Base-by-base conservation (phyloP, 2,329 filamentous ascomycete species). In the Clarireedia hainanense region DNA sequence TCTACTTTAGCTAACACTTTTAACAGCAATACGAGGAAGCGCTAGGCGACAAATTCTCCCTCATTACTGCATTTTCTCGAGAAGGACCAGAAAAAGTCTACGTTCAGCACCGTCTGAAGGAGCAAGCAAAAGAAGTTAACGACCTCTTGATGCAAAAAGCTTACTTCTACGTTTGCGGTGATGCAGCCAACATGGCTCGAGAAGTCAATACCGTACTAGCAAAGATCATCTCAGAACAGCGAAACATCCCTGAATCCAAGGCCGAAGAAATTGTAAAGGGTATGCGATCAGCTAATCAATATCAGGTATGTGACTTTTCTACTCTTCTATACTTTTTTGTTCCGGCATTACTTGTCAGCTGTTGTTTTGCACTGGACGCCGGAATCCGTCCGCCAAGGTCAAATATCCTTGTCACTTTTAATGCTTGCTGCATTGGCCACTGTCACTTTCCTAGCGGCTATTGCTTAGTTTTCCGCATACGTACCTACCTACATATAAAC, bases 121-220 rank as follows among this genome's bases (percentile, higher is more conserved):
- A 97, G 72, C 80, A 85, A 50, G 85, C 88, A 57, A 81, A 88
- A 66, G 84, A 96, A 66, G 80, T 99, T 74, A 92, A 95, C 73
- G 85, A 92, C 62, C 82, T 99, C 1, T 79, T 99, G 9, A 79
- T 87, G 63, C 79, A 91, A 72, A 88, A 91, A 71, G 94, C 90
- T 5, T 96, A 94, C 74, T 91, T 99, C 72, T 99, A 99, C 71
- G 92, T 99, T 57, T 99, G 95, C 67, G 94, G 94, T 74, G 94
- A 99, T 70, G 95, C 95, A 0, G 89, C 94, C 56, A 91, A 96
- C 76, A 96, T 96, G 91, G 91, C 91, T 47, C 85, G 91, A 57
- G 91, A 95, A 71, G 91, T 96, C 67, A 96, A 95, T 71, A 78
- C 85, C 24, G 83, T 90, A n/a, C 78, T 99, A 45, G 86, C 80